Evolutionary conservation across 2,329 filamentous ascomycete genomes (phyloP).

Genomic region (Sporothrix schenckii): DNA sequence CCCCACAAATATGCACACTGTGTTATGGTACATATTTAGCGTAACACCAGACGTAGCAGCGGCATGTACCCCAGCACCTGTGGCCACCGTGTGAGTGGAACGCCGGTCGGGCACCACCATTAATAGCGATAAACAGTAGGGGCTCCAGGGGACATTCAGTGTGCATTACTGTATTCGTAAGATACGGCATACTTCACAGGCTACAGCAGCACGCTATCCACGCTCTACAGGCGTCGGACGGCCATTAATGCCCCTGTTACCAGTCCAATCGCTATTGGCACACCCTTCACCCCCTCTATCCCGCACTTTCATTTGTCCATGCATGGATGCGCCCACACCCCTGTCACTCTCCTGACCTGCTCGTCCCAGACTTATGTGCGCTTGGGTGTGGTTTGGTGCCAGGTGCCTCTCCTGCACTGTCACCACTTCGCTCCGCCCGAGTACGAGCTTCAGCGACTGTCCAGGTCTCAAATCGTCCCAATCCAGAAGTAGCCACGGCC

Average conservation of each 20-base stretch:
- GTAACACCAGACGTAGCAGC: neutral
- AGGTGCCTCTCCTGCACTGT: slow-evolving; percentile 11
- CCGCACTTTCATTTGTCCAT: slow-evolving; percentile 26
- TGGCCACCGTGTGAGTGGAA: slow-evolving; percentile 8
- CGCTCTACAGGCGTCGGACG: neutral
- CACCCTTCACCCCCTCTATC: slow-evolving; percentile 21
- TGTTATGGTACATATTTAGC: slow-evolving; percentile 14
- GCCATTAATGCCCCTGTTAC: slow-evolving; percentile 10
- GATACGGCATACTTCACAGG: neutral
- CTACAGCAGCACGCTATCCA: neutral
- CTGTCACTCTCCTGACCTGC: slow-evolving; percentile 19
- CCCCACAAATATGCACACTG: neutral
- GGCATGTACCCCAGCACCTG: slow-evolving; percentile 20
- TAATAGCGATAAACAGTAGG: slow-evolving; percentile 17
- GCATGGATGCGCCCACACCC: slow-evolving; percentile 27
- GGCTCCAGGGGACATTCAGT: neutral
- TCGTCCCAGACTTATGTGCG: neutral
- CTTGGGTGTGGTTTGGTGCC: neutral
- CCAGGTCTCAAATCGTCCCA: slow-evolving; percentile 3
- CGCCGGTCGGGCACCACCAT: neutral
- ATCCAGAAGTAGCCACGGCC: slow-evolving; percentile 20
- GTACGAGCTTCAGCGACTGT: neutral
- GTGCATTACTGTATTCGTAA: neutral
- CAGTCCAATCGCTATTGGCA: slow-evolving; percentile 7
- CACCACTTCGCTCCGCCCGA: slow-evolving; percentile 7